A percentile compares a stretch with the other conserved stretches of the same genome.
Conservation (phyloP, 768 basidiomycete genomes). For the Pholiota molesta region DNA sequence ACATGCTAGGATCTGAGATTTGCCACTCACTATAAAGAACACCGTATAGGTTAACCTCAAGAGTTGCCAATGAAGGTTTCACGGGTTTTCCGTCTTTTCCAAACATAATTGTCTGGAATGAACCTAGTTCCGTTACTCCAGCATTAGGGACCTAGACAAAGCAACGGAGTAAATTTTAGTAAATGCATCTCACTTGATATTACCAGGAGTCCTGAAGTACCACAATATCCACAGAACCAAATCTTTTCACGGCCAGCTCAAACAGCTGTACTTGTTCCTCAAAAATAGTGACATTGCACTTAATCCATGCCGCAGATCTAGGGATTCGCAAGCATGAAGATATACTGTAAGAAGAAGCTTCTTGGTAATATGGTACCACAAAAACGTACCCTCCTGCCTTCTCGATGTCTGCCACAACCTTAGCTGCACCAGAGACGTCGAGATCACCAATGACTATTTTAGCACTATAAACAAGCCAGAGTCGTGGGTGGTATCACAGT, state of each 20-base stretch:
- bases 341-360: no score
- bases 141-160: constrained; percentile 48
- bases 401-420: constrained; percentile 42
- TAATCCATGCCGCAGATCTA: constrained; percentile 45
- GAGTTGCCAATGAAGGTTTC: constrained; percentile 43
- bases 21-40: constrained; percentile 47
- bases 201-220: constrained; percentile 32
- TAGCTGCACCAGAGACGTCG: constrained; percentile 41
- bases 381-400: constrained; percentile 45
- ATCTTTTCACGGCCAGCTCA: constrained; percentile 47
- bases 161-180: not conserved
- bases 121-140: constrained; percentile 42
- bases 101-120: constrained; percentile 32
- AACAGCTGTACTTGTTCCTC: constrained; percentile 57
- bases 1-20: not conserved
- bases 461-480: constrained; percentile 36
- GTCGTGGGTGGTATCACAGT: not conserved
- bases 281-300: constrained; percentile 56
- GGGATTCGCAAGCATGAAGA: not conserved
- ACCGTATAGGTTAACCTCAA: constrained; percentile 53
- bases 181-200: not conserved
- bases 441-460: constrained; percentile 58
- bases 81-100: constrained; percentile 41
- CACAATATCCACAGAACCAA: constrained; percentile 56
- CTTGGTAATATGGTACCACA: not conserved